Conservation (phyloP, 148 eudicot genomes). For the Arbutus unedo region DNA sequence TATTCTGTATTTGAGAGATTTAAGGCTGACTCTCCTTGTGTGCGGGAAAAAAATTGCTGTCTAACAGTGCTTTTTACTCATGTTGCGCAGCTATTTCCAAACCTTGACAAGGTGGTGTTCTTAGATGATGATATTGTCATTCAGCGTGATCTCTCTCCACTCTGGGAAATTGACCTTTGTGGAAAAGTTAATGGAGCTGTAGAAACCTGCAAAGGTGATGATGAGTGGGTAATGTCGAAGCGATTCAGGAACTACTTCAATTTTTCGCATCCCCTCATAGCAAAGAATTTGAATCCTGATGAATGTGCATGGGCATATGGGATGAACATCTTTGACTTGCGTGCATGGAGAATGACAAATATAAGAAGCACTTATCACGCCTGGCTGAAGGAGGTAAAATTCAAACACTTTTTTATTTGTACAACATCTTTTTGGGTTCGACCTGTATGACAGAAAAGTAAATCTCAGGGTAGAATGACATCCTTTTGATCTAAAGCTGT, state of each 20-base stretch:
- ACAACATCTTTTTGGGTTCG: not conserved
- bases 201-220: constrained; percentile 96
- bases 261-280: constrained; percentile 88
- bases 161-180: constrained; percentile 87
- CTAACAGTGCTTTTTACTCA: constrained; percentile 20
- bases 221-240: constrained; percentile 98
- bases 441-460: not conserved
- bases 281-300: constrained; percentile 73
- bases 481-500: not conserved
- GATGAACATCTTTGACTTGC: constrained; percentile 94
- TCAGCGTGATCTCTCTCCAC: constrained; percentile 88
- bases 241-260: constrained; percentile 86
- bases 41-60: not conserved
- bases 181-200: constrained; percentile 99
- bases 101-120: constrained; percentile 90
- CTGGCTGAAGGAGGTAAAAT: constrained; percentile 89
- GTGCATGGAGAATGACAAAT: constrained; percentile 81
- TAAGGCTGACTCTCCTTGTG: not conserved
- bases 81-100: constrained; percentile 76
- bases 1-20: not conserved
- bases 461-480: not conserved
- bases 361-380: constrained; percentile 85
- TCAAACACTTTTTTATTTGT: not conserved
- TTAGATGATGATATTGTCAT: constrained; percentile 93
- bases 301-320: constrained; percentile 99